phyloP scores from a whole-genome alignment of 148 eudicot species.

The Camellia japonica region DNA sequence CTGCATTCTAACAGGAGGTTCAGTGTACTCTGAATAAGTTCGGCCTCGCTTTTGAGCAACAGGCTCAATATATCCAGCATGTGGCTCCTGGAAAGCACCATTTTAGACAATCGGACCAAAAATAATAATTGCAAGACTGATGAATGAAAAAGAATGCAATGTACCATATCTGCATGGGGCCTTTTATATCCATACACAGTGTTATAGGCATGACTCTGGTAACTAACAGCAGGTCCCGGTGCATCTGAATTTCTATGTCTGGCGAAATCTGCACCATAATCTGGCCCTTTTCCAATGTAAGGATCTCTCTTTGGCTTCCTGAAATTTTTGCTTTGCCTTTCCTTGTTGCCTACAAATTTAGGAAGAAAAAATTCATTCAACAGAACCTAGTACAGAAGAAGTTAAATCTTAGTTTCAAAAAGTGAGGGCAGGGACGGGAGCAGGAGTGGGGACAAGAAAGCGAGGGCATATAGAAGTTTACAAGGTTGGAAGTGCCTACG shows the following conservation, averaged over 20 bases:
- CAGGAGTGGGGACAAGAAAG: too few species aligned
- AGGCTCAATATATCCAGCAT: slow-evolving; percentile 31
- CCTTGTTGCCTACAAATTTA: slow-evolving; percentile 13
- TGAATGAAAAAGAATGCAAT: not conserved
- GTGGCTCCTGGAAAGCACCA: slow-evolving; percentile 28
- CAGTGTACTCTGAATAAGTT: slow-evolving; percentile 12
- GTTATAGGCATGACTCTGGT: slow-evolving; percentile 5
- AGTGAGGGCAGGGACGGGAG: too few species aligned
- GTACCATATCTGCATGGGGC: slow-evolving; percentile 30
- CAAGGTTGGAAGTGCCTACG: too few species aligned
- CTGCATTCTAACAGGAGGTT: slow-evolving; percentile 17
- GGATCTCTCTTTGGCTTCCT: slow-evolving; percentile 23
- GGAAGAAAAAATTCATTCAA: not conserved
- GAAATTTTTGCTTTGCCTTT: slow-evolving; percentile 9
- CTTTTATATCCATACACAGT: slow-evolving; percentile 17
- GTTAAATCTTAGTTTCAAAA: not conserved
- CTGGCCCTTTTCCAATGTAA: slow-evolving; percentile 5
- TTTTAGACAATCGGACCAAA: not conserved
- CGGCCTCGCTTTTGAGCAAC: slow-evolving; percentile 12
- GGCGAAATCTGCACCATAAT: slow-evolving; percentile 5
- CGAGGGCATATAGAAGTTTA: too few species aligned
- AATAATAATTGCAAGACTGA: not conserved
- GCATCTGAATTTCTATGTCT: slow-evolving; percentile 14
- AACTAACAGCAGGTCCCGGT: slow-evolving; percentile 15
- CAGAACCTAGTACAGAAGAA: not conserved